These are phyloP conservation scores for Botrytis deweyae DNA, from an alignment of 2,329 filamentous ascomycete genomes.

Conservation along the genomic window DNA sequence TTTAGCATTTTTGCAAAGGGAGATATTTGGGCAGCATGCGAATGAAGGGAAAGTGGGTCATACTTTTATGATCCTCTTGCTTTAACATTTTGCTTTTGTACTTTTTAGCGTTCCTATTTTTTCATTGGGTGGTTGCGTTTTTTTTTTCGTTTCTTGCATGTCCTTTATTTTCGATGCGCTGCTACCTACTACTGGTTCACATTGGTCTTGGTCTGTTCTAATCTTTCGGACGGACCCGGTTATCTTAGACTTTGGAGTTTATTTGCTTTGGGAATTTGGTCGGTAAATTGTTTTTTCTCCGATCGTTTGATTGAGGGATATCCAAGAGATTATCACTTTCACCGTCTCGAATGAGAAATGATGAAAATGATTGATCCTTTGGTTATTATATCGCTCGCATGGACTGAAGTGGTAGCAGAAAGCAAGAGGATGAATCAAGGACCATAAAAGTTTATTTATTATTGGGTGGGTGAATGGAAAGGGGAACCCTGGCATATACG, in stretches of 20 bases:
- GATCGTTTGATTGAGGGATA: conserved; percentile 1
- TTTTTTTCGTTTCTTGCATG: conserved; percentile 13
- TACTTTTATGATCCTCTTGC: not conserved
- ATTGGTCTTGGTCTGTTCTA: conserved; percentile 10
- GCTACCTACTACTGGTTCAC: conserved; percentile 6
- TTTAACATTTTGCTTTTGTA: conserved; percentile 16
- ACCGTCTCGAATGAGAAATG: not conserved
- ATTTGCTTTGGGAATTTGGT: conserved; percentile 1
- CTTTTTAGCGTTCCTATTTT: conserved; percentile 18
- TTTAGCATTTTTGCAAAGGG: conserved; percentile 17
- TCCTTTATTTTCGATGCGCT: not conserved
- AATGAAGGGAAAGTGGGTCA: conserved; percentile 12
- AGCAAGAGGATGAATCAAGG: conserved; percentile 6
- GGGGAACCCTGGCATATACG: conserved; percentile 12
- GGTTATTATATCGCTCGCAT: conserved; percentile 3
- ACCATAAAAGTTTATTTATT: conserved; percentile 13
- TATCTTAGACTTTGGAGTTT: conserved; percentile 15
- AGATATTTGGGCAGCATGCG: conserved; percentile 18
- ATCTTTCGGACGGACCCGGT: conserved; percentile 7
- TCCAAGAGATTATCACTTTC: not conserved
- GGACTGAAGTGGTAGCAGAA: not conserved
- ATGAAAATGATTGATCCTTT: conserved; percentile 1
- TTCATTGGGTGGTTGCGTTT: conserved; percentile 5
- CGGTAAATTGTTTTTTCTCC: conserved; percentile 1
- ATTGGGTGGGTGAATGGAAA: conserved; percentile 4